A percentile compares a stretch with the other conserved stretches of the same genome.
These are phyloP conservation scores for Candida orba DNA, from an alignment of 805 yeast species.

Conservation along the genomic window DNA sequence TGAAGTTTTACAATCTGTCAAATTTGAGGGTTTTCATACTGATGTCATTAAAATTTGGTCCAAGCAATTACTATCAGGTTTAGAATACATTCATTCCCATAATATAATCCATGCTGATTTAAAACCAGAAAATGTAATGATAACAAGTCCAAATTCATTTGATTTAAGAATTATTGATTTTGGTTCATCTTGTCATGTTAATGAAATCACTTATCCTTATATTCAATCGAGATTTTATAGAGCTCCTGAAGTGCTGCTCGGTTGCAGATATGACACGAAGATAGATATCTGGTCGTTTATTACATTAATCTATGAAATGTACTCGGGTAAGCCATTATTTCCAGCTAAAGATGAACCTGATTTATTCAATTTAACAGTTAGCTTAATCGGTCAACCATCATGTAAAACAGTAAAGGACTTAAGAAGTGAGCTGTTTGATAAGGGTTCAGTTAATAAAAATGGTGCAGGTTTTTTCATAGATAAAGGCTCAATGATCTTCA, in stretches of 20 bases:
- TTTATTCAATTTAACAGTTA: constrained; percentile 64
- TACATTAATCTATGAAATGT: constrained; percentile 81
- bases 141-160: constrained; percentile 35
- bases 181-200: constrained; percentile 57
- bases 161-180: constrained; percentile 71
- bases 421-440: constrained; percentile 29
- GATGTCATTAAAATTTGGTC: constrained; percentile 38
- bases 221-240: constrained; percentile 78
- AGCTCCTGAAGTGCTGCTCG: constrained; percentile 72
- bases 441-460: constrained; percentile 29
- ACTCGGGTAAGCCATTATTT: constrained; percentile 77
- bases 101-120: constrained; percentile 76
- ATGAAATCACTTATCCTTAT: constrained; percentile 70
- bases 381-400: constrained; percentile 80
- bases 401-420: constrained; percentile 31
- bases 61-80: constrained; percentile 49
- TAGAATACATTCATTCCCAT: constrained; percentile 49
- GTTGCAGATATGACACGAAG: constrained; percentile 66
- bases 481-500: constrained; percentile 30
- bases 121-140: constrained; percentile 79
- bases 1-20: constrained; percentile 45
- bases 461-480: constrained; percentile 13
- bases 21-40: constrained; percentile 43
- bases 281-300: constrained; percentile 93
- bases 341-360: constrained; percentile 81